A percentile compares a stretch with the other conserved stretches of the same genome.
Evolutionary conservation across 2,329 filamentous ascomycete genomes (phyloP).

Genomic region (Arthrobotrys conoides): DNA sequence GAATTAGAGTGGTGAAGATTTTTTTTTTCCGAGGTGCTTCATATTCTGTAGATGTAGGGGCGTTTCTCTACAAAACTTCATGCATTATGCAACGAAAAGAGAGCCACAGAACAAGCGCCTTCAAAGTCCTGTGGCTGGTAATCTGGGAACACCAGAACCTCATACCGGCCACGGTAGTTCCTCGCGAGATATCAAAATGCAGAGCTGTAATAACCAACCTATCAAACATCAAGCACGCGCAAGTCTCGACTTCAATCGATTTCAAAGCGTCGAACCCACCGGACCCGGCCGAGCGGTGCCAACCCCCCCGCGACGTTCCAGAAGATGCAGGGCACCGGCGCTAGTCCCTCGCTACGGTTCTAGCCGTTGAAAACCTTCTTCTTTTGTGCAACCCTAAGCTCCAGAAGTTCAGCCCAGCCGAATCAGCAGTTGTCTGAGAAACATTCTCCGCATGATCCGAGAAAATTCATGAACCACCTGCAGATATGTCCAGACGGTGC

Average conservation of each 20-base stretch:
- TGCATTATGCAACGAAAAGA: neutral
- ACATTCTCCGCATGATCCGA: constrained; percentile 1
- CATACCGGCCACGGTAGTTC: neutral
- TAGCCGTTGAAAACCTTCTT: constrained; percentile 29
- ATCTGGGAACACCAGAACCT: too few relatives aligned
- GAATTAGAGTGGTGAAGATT: too few relatives aligned
- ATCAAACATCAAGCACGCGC: neutral
- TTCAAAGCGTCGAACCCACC: neutral
- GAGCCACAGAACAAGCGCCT: neutral
- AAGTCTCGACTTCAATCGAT: neutral
- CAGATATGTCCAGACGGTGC: neutral
- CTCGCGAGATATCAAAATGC: neutral
- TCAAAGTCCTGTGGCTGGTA: neutral
- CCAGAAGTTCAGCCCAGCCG: constrained; percentile 11
- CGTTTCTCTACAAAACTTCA: neutral
- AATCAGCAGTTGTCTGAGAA: neutral
- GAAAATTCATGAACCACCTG: neutral
- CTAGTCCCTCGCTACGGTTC: constrained; percentile 14
- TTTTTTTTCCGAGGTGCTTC: neutral
- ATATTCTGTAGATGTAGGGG: neutral
- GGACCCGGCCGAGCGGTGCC: constrained; percentile 9
- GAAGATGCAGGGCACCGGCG: constrained; percentile 10
- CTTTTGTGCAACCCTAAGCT: constrained; percentile 8
- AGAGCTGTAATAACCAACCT: neutral
- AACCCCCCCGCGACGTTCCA: constrained; percentile 21